Base-by-base conservation (phyloP, 345 rosid genomes). In the Geranium brycei region DNA sequence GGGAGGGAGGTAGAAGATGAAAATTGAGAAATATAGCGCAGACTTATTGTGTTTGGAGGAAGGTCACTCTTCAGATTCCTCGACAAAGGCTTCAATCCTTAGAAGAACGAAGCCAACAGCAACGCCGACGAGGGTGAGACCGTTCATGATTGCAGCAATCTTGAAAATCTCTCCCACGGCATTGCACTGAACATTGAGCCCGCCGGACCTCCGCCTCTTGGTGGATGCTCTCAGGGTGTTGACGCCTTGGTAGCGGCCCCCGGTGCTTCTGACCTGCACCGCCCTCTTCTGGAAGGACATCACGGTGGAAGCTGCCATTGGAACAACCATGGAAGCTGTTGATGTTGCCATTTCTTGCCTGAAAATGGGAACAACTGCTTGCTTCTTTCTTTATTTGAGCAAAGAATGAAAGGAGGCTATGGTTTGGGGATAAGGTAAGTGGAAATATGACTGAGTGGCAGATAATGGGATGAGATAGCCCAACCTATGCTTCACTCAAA, bases 21-120 rank as follows among this genome's bases (percentile, higher is more conserved):
- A 16, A 58, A 31, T 3, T 66, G 8, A 51, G 5, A 57, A 1
- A 53, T 4, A 17, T 7, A 41, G n/a, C 5, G 0, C 19, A 58
- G 61, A 62, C 11, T 53, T 66, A n/a, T 73, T 66, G 67, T 14
- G 2, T 15, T 15, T 35, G 53, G 38, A 1, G 35, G 19, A 14
- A 1, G 7, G 14, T 19, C 28, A 15, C 19, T 66, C 60, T 67
- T 83, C 87, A 1, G 81, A 73, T 78, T 83, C 91, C 63, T 86
- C 88, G n/a, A 80, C 61, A 64, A 60, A 71, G 10, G 85, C 84
- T 66, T 86, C 86, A 15, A 80, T 62, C 38, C 83, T 81, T 28
- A 81, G 83, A 40, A 83, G 83, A 66, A 81, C 83, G 55, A 83
- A 83, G 19, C 91, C 88, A 66, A 81, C 79, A 0, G 88, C 86